These are phyloP conservation scores for Collybiopsis confluens DNA, from an alignment of 768 basidiomycete genomes.

Conservation along the genomic window DNA sequence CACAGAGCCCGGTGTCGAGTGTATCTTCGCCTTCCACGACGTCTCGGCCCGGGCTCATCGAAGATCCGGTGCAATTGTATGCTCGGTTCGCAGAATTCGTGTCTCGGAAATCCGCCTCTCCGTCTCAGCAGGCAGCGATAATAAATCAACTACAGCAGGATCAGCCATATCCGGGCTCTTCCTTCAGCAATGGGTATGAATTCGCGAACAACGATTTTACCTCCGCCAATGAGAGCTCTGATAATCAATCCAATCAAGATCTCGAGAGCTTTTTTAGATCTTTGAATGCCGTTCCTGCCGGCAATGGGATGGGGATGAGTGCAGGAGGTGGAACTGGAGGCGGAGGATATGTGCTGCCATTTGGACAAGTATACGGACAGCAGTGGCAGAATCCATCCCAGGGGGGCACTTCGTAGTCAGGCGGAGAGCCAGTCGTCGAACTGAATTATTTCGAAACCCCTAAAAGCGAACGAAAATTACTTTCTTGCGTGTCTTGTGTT, in stretches of 20 bases:
- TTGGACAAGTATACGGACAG: slow-evolving; percentile 2
- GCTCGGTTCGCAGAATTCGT: slow-evolving; percentile 4
- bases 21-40: background rate
- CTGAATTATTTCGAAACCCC: too few species aligned
- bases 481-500: too few species aligned
- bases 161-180: background rate
- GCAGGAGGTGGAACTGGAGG: background rate
- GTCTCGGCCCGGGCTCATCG: background rate
- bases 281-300: background rate
- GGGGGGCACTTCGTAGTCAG: background rate
- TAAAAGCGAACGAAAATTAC: too few species aligned
- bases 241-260: background rate
- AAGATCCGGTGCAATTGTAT: background rate
- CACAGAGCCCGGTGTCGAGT: background rate
- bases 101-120: background rate
- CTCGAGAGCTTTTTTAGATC: background rate
- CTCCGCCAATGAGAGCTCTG: too few species aligned
- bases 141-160: slow-evolving; percentile 2
- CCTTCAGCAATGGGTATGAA: background rate
- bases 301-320: background rate
- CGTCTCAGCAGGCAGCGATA: background rate
- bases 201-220: background rate
- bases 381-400: background rate
- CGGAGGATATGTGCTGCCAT: slow-evolving; percentile 1
- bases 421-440: too few species aligned